Conservation (phyloP, 108 stramenopile species). For the Nitzschia palea region DNA sequence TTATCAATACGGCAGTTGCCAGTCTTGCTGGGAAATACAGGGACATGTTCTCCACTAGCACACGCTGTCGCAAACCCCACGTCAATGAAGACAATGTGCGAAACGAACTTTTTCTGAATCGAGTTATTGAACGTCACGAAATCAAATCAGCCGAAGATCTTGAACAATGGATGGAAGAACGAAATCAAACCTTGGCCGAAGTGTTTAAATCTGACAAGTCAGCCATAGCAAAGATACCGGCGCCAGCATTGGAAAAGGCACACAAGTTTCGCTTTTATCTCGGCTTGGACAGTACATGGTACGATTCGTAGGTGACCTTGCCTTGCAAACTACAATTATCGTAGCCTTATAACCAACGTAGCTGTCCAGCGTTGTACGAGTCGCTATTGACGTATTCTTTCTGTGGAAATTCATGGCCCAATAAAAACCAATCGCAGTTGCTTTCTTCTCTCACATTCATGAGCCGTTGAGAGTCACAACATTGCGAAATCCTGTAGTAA, state of each 20-base stretch:
- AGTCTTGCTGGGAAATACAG: conserved; percentile 47
- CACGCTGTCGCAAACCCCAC: conserved; percentile 79
- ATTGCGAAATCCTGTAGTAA: too few relatives aligned
- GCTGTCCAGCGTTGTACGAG: too few relatives aligned
- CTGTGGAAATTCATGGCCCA: too few relatives aligned
- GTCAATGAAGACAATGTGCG: conserved; percentile 85
- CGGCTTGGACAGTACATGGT: conserved; percentile 74
- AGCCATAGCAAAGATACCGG: conserved; percentile 12
- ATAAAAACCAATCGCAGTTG: too few relatives aligned
- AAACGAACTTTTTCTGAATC: conserved; percentile 78
- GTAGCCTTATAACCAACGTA: too few relatives aligned
- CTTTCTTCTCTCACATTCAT: too few relatives aligned
- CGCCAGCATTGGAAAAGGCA: conserved; percentile 70
- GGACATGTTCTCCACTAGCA: conserved; percentile 84
- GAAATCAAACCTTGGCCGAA: conserved; percentile 47
- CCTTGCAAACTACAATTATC: too few relatives aligned
- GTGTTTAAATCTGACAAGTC: not conserved
- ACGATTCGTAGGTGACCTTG: not conserved
- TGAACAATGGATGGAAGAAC: conserved; percentile 58
- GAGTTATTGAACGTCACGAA: conserved; percentile 55
- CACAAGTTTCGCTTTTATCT: conserved; percentile 67
- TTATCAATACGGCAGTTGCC: conserved; percentile 64
- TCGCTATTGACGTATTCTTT: too few relatives aligned
- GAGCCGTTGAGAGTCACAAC: too few relatives aligned
- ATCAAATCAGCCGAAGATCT: conserved; percentile 48